Conservation (phyloP, 306 rosid species). For the Vigna reflexopilosa region DNA sequence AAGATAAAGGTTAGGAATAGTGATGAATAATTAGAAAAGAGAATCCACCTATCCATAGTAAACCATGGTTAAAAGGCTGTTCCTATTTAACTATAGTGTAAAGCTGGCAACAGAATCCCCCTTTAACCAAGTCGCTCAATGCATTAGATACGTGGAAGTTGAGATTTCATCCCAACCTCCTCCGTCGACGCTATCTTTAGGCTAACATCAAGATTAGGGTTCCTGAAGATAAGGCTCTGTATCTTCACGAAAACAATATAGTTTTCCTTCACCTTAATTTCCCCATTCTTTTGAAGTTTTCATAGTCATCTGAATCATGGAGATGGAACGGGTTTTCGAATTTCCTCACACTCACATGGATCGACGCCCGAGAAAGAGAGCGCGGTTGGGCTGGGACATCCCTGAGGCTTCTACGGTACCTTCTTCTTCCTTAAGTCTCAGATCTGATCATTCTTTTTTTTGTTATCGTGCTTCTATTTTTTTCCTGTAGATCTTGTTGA, state of each 20-base stretch:
- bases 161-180: neutral
- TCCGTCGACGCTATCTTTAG: neutral
- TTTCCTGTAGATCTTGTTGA: conserved; percentile 51
- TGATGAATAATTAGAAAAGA: no score
- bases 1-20: no score
- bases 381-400: conserved; percentile 96
- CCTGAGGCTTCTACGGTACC: conserved; percentile 84
- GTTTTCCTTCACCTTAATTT: neutral
- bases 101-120: neutral
- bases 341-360: conserved; percentile 85
- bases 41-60: neutral
- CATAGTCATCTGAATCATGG: conserved; percentile 38
- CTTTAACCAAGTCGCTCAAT: neutral
- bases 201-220: neutral
- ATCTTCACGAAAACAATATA: neutral
- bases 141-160: neutral
- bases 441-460: conserved; percentile 46
- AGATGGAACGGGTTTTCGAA: conserved; percentile 83
- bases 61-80: neutral
- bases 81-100: neutral
- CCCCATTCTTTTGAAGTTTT: conserved; percentile 1
- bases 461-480: conserved; percentile 10
- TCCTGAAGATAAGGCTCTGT: neutral
- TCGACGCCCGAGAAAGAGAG: conserved; percentile 90
- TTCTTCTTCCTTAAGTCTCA: conserved; percentile 5